Evolutionary conservation across 106 monocot genomes (phyloP).

Genomic region (Cymbidium sinense): DNA sequence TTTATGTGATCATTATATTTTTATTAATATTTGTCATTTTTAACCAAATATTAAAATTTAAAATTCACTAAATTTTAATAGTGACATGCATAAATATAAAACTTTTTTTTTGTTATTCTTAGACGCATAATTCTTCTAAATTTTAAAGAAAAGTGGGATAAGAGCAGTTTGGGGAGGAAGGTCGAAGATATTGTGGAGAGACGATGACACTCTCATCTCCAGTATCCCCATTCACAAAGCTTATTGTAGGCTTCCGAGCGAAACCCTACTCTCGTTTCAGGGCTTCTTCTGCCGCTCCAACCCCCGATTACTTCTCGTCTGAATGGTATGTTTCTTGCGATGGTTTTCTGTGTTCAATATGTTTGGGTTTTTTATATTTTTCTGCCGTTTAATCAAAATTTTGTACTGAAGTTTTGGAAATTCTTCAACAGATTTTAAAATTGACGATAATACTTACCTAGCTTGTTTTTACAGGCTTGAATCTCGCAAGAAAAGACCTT

Average conservation of each 20-base stretch:
- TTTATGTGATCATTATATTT: too few relatives aligned
- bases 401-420: too few relatives aligned
- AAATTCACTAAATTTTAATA: too few relatives aligned
- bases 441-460: neutral
- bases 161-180: too few relatives aligned
- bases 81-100: too few relatives aligned
- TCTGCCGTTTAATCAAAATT: neutral
- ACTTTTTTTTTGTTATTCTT: too few relatives aligned
- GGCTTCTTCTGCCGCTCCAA: constrained; percentile 50
- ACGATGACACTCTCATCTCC: constrained; percentile 3
- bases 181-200: neutral
- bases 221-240: constrained; percentile 8
- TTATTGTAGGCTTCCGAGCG: constrained; percentile 4
- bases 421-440: neutral
- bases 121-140: too few relatives aligned
- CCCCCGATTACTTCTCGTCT: constrained; percentile 88
- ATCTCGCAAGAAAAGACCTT: constrained; percentile 67
- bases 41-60: too few relatives aligned
- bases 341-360: neutral
- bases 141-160: too few relatives aligned
- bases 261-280: constrained; percentile 15
- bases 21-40: too few relatives aligned
- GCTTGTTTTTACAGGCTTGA: constrained; percentile 47
- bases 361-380: neutral
- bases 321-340: constrained; percentile 35